These are phyloP conservation scores for Fragosphaeria purpurea DNA, from an alignment of 2,329 filamentous ascomycete genomes.

Conservation along the genomic window DNA sequence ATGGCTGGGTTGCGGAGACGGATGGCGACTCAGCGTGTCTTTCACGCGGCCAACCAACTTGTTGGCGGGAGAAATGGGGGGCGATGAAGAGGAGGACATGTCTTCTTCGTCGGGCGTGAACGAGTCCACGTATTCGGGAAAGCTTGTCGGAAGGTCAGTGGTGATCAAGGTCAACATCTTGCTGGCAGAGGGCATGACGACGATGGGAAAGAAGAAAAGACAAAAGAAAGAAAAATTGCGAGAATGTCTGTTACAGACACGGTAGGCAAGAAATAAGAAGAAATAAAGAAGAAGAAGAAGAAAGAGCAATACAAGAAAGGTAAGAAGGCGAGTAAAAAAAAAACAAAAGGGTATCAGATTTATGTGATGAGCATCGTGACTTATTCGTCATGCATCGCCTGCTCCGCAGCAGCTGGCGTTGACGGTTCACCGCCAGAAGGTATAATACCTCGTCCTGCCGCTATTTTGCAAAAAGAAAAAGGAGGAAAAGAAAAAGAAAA, in stretches of 20 bases:
- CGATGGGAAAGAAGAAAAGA: too few species aligned
- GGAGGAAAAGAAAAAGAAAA: too few species aligned
- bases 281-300: background rate
- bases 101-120: constrained; percentile 21
- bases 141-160: constrained; percentile 22
- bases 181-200: constrained; percentile 9
- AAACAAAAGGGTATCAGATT: background rate
- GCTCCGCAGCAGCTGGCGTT: too few species aligned
- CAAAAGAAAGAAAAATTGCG: too few species aligned
- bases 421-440: too few species aligned
- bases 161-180: constrained; percentile 21
- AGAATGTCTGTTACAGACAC: too few species aligned
- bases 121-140: constrained; percentile 25
- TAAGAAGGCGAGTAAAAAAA: background rate
- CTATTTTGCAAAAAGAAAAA: too few species aligned
- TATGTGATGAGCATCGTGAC: too few species aligned
- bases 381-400: too few species aligned
- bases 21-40: constrained; percentile 46
- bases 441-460: too few species aligned
- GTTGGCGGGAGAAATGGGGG: constrained; percentile 13
- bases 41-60: constrained; percentile 20
- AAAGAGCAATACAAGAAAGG: background rate
- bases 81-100: constrained; percentile 17
- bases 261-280: background rate
- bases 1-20: constrained; percentile 83